Evolutionary conservation across 345 rosid species (phyloP).

Genomic region (Kandelia obovata): DNA sequence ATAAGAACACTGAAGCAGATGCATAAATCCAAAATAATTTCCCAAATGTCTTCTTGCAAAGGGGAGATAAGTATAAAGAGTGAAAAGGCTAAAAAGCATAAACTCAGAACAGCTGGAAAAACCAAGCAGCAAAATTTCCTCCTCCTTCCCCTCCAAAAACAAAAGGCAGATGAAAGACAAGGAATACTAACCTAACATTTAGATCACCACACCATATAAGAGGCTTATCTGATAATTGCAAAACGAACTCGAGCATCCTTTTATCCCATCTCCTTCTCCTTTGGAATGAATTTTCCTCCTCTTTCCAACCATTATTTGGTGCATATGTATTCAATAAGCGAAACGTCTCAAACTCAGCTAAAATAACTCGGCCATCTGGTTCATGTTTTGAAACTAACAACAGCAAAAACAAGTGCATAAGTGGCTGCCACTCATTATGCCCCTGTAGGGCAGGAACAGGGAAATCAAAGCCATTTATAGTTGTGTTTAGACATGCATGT

Average conservation of each 20-base stretch:
- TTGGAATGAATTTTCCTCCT: constrained; percentile 81
- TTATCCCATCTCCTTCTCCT: constrained; percentile 98
- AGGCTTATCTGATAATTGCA: constrained; percentile 67
- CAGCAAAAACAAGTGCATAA: constrained; percentile 17
- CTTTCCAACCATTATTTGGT: constrained; percentile 99
- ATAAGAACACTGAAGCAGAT: constrained; percentile 4
- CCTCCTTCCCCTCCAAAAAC: neutral
- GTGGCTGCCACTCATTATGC: neutral
- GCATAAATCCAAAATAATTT: neutral
- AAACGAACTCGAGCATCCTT: constrained; percentile 68
- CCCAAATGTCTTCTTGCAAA: constrained; percentile 1
- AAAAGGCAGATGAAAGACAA: neutral
- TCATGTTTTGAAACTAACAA: constrained; percentile 78
- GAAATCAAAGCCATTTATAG: neutral
- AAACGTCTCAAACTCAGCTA: constrained; percentile 79
- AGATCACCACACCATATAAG: constrained; percentile 97
- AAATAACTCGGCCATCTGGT: constrained; percentile 90
- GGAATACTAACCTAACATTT: constrained; percentile 65
- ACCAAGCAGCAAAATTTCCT: neutral
- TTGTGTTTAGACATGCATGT: neutral
- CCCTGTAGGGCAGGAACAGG: neutral
- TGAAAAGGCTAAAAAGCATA: neutral
- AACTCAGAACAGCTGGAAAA: neutral
- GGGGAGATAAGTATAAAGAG: neutral
- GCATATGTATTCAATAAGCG: constrained; percentile 75